These are phyloP conservation scores for Ganoderma leucocontextum DNA, from an alignment of 1,284 basidiomycete genomes.

Conservation along the genomic window DNA sequence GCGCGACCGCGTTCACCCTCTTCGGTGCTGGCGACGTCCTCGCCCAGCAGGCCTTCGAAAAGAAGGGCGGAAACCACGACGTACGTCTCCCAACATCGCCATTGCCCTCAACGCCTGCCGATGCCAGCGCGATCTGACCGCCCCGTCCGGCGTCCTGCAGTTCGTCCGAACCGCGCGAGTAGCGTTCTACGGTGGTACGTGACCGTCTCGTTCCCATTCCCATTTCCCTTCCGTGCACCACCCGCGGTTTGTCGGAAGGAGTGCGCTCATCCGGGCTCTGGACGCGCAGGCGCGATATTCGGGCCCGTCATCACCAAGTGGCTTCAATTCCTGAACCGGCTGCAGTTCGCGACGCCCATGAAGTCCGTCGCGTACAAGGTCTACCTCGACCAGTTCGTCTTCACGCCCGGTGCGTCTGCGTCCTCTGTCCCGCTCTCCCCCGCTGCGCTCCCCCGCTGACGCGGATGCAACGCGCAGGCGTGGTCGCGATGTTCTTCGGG, in stretches of 20 bases:
- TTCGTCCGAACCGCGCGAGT: slow-evolving; percentile 75
- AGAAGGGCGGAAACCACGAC: slow-evolving; percentile 71
- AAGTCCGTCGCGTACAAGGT: slow-evolving; percentile 69
- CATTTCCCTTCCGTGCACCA: neutral
- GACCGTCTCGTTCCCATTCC: neutral
- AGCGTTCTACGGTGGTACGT: slow-evolving; percentile 76
- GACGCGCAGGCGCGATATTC: slow-evolving; percentile 64
- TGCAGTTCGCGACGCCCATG: slow-evolving; percentile 67
- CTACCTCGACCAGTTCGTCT: slow-evolving; percentile 76
- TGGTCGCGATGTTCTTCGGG: slow-evolving; percentile 77
- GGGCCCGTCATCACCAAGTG: slow-evolving; percentile 79
- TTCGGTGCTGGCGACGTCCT: slow-evolving; percentile 85
- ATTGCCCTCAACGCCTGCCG: neutral
- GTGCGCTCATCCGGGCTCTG: neutral
- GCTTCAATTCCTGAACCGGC: slow-evolving; percentile 70
- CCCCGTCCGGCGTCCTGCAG: slow-evolving; percentile 46
- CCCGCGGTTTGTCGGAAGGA: neutral
- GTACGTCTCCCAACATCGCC: slow-evolving; percentile 49
- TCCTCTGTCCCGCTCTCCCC: neutral
- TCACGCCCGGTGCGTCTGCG: slow-evolving; percentile 63
- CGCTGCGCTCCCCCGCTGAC: slow-evolving; percentile 6
- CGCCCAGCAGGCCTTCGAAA: slow-evolving; percentile 84
- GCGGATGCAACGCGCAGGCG: slow-evolving; percentile 49
- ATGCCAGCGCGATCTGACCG: slow-evolving; percentile 7
- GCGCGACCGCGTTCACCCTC: slow-evolving; percentile 69